Evolutionary conservation across 2,329 filamentous ascomycete species (phyloP).

Genomic region (Penicillium sp.): DNA sequence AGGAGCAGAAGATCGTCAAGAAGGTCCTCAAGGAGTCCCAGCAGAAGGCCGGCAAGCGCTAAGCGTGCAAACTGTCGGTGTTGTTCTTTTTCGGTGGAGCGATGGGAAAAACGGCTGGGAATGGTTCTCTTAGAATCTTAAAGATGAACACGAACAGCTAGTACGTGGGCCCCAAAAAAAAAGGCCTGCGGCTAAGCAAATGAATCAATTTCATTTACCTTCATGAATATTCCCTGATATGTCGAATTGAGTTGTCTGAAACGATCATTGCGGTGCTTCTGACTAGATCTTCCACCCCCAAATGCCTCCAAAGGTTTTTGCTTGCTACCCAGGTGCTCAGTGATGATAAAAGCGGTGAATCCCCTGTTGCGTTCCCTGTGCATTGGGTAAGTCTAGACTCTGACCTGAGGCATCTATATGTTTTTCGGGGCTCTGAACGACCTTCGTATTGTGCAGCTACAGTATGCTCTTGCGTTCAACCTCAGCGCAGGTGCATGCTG

Average conservation of each 20-base stretch:
- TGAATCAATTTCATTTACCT: conserved; percentile 34
- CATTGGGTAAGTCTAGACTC: conserved; percentile 1
- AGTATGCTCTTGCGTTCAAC: neutral
- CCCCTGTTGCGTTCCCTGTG: neutral
- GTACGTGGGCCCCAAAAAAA: conserved; percentile 25
- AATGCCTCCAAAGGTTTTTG: neutral
- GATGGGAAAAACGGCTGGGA: conserved; percentile 39
- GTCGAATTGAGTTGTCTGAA: conserved; percentile 15
- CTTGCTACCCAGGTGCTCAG: neutral
- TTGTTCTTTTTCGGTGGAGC: conserved; percentile 39
- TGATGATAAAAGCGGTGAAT: neutral
- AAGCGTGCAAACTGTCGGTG: conserved; percentile 39
- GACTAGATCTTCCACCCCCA: neutral
- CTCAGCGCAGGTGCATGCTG: neutral
- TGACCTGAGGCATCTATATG: neutral
- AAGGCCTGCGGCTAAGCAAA: conserved; percentile 34
- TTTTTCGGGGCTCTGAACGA: neutral
- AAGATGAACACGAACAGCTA: conserved; percentile 38
- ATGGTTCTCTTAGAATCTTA: conserved; percentile 35
- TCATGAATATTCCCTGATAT: conserved; percentile 28
- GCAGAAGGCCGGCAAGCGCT: conserved; percentile 61
- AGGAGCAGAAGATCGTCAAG: conserved; percentile 99
- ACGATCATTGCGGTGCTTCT: conserved; percentile 2
- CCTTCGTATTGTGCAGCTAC: neutral
- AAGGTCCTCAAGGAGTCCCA: conserved; percentile 99